phyloP scores from a whole-genome alignment of 2,329 filamentous ascomycete genomes.

The Nothophaeocryptopus gaeumannii region DNA sequence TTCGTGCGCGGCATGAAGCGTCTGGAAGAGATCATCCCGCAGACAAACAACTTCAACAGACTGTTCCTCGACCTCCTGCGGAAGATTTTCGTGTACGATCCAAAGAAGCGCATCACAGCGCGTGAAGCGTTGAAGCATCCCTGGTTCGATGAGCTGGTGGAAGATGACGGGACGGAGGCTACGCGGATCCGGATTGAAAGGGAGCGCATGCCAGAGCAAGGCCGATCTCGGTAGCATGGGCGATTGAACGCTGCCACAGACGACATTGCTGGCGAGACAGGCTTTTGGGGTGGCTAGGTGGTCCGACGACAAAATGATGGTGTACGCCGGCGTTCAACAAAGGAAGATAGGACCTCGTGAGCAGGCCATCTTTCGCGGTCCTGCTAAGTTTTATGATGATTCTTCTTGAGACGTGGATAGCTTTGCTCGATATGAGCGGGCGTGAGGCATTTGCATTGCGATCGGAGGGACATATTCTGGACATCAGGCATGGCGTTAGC shows the following conservation, averaged over 20 bases:
- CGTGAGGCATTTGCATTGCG: slow-evolving; percentile 11
- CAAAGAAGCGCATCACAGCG: slow-evolving; percentile 62
- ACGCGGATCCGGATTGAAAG: slow-evolving; percentile 49
- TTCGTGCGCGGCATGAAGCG: slow-evolving; percentile 68
- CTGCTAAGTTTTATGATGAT: too few relatives aligned
- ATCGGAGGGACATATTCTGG: not conserved
- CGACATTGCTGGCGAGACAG: not conserved
- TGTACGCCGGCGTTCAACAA: slow-evolving; percentile 6
- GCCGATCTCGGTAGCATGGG: slow-evolving; percentile 11
- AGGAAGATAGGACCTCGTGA: not conserved
- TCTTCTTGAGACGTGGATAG: too few relatives aligned
- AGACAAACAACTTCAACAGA: slow-evolving; percentile 56
- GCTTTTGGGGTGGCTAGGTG: too few relatives aligned
- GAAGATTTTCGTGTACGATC: slow-evolving; percentile 65
- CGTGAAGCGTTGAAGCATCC: slow-evolving; percentile 64
- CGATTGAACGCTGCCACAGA: not conserved
- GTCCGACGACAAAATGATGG: slow-evolving; percentile 5
- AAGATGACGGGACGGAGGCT: slow-evolving; percentile 66
- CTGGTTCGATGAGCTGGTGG: slow-evolving; percentile 63
- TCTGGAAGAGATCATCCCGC: slow-evolving; percentile 60
- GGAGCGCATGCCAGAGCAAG: slow-evolving; percentile 25
- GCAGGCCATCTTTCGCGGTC: too few relatives aligned
- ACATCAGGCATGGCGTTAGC: slow-evolving; percentile 14
- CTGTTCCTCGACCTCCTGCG: slow-evolving; percentile 62
- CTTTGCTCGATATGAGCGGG: too few relatives aligned